A percentile compares a stretch with the other conserved stretches of the same genome.
Evolutionary conservation across 163 green algal species (phyloP).

Genomic region (Trebouxia gelatinosa): DNA sequence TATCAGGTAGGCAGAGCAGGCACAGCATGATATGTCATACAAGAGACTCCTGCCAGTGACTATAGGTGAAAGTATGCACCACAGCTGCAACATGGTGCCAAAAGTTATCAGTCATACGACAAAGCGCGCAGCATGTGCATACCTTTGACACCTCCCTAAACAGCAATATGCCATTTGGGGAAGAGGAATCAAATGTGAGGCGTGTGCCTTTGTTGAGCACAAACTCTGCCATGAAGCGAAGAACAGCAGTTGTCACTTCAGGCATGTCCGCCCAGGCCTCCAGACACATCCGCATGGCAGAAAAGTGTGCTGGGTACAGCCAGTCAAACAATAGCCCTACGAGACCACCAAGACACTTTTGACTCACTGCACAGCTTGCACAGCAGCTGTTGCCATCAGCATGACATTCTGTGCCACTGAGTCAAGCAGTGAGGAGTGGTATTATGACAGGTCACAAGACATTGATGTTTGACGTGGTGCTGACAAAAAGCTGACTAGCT

Average conservation of each 20-base stretch:
- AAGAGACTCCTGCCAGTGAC: background rate
- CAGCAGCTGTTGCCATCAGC: no score
- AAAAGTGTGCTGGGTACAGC: constrained; percentile 93
- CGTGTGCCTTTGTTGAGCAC: constrained; percentile 97
- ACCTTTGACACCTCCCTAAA: constrained; percentile 87
- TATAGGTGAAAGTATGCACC: background rate
- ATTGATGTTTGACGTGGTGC: background rate
- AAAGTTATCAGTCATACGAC: no score
- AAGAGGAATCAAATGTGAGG: constrained; percentile 92
- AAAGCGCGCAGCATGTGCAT: no score
- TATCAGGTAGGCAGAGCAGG: background rate
- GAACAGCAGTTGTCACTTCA: constrained; percentile 82
- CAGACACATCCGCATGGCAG: constrained; percentile 65
- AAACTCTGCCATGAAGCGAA: constrained; percentile 98
- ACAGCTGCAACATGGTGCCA: background rate
- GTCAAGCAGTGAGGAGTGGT: no score
- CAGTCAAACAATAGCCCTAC: constrained; percentile 91
- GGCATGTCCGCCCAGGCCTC: constrained; percentile 84
- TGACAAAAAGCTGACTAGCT: no score
- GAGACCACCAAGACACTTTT: background rate
- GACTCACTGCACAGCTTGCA: no score
- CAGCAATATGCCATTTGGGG: constrained; percentile 95
- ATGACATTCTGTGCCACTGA: no score
- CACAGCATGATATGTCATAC: background rate
- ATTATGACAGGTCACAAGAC: no score